phyloP scores from a whole-genome alignment of 768 basidiomycete genomes.

The Agaricus subrufescens region DNA sequence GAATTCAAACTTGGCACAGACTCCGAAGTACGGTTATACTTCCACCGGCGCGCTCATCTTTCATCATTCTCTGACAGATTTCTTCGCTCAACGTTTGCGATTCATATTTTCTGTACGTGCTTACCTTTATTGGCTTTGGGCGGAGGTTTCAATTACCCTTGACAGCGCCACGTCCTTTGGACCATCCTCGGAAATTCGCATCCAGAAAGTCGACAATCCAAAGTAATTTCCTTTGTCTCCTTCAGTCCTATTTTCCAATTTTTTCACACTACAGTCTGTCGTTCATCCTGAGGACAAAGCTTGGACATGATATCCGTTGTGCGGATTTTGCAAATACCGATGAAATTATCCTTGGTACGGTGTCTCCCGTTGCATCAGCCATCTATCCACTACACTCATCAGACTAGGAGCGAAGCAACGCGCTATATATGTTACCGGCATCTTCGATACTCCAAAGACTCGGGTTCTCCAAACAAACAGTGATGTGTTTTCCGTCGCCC shows the following conservation, averaged over 20 bases:
- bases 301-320: constrained; percentile 2
- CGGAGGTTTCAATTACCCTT: constrained; percentile 7
- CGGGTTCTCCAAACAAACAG: constrained; percentile 47
- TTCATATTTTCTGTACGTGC: constrained; percentile 1
- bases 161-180: constrained; percentile 8
- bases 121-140: not conserved
- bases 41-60: not conserved
- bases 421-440: constrained; percentile 48
- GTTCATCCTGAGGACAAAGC: not conserved
- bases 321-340: not conserved
- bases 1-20: not conserved
- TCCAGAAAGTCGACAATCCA: constrained; percentile 3
- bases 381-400: not conserved
- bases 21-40: not conserved
- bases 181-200: constrained; percentile 5
- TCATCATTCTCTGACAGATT: not conserved
- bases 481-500: constrained; percentile 60
- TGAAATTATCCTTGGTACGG: constrained; percentile 1
- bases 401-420: constrained; percentile 46
- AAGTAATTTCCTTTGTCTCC: not conserved
- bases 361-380: not conserved
- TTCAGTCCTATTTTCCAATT: no score
- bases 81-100: constrained; percentile 5
- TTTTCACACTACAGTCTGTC: not conserved
- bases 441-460: constrained; percentile 32